phyloP scores from a whole-genome alignment of 1,284 basidiomycete species.

The Cutaneotrichosporon spelunceum region DNA sequence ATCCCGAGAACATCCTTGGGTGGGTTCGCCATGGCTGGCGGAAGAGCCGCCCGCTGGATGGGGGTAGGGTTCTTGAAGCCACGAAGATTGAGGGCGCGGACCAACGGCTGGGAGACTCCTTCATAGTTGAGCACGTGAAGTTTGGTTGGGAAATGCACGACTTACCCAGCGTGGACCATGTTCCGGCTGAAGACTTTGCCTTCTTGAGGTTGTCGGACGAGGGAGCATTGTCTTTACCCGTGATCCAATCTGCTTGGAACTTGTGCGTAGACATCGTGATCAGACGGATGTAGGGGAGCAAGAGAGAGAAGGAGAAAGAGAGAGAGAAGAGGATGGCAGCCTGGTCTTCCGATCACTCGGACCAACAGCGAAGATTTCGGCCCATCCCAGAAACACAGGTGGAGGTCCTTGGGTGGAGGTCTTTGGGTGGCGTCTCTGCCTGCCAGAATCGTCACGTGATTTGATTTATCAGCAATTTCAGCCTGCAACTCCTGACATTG shows the following conservation, averaged over 20 bases:
- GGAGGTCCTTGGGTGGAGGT: not conserved
- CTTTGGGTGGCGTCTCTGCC: too few relatives aligned
- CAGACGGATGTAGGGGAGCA: not conserved
- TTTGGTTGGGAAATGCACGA: not conserved
- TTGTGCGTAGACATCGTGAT: not conserved
- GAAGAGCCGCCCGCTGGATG: constrained; percentile 89
- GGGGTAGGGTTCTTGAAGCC: constrained; percentile 95
- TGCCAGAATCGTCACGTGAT: not conserved
- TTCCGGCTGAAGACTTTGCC: constrained; percentile 15
- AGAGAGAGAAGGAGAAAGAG: not conserved
- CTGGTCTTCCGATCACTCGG: too few relatives aligned
- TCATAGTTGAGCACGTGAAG: not conserved
- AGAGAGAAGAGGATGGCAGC: not conserved
- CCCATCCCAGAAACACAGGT: not conserved
- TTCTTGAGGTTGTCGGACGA: not conserved
- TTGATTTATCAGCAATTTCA: not conserved
- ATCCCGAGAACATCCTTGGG: constrained; percentile 95
- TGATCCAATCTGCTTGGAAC: constrained; percentile 21
- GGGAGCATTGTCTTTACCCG: not conserved
- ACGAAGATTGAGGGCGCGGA: constrained; percentile 83
- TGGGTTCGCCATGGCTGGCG: constrained; percentile 75
- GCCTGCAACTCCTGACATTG: not conserved
- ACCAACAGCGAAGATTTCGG: constrained; percentile 1
- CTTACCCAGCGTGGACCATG: constrained; percentile 41
- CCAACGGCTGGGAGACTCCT: constrained; percentile 79